Conservation (phyloP, 2,329 filamentous ascomycete genomes). For the Xylariaceae sp. region DNA sequence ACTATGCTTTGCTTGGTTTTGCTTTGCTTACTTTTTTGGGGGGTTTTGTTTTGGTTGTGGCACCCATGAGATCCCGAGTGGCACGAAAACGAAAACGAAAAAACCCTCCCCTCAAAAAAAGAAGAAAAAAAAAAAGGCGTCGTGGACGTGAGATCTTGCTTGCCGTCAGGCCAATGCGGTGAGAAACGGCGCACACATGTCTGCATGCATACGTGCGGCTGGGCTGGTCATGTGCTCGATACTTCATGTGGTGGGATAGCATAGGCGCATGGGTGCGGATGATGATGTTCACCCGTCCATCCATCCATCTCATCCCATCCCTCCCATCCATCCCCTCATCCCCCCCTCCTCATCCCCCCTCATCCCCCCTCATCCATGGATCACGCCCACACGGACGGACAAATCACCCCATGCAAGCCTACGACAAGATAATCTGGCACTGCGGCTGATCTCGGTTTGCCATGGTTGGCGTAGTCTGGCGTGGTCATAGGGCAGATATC, state of each 20-base stretch:
- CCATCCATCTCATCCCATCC: background rate
- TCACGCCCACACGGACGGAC: background rate
- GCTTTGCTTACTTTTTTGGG: background rate
- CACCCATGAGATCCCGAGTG: background rate
- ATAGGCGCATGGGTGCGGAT: conserved; percentile 4
- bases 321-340: too few relatives aligned
- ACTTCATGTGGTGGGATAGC: conserved; percentile 15
- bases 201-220: conserved; percentile 11
- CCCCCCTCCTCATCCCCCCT: too few relatives aligned
- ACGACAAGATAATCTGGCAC: background rate
- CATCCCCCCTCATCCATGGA: background rate
- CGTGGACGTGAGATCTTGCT: conserved; percentile 7
- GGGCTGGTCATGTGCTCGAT: conserved; percentile 17
- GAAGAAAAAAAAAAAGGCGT: background rate
- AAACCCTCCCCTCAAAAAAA: background rate
- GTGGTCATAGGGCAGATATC: background rate
- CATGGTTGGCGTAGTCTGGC: background rate
- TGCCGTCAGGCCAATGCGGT: conserved; percentile 8
- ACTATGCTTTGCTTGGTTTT: too few relatives aligned
- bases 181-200: conserved; percentile 15
- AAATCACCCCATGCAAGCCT: background rate
- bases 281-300: background rate
- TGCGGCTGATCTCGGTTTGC: background rate
- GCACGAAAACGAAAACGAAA: too few relatives aligned
- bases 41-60: background rate